Conservation (phyloP, 352 stramenopile genomes). For the Blastocystis sp. region DNA sequence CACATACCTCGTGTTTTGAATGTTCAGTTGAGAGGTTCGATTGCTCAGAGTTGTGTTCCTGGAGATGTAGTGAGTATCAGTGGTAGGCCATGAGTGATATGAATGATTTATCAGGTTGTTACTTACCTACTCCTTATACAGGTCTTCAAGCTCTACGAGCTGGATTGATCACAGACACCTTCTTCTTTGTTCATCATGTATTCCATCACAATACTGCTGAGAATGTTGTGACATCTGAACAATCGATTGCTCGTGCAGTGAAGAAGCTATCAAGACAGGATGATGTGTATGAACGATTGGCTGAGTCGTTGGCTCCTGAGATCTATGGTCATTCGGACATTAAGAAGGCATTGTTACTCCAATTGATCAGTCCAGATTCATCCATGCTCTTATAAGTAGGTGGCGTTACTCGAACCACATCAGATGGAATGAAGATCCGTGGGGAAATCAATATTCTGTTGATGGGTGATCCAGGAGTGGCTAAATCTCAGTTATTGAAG, state of each 20-base stretch:
- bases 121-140: constrained; percentile 71
- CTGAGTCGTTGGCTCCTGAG: constrained; percentile 89
- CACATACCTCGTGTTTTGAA: constrained; percentile 88
- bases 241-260: constrained; percentile 73
- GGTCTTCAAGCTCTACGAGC: constrained; percentile 88
- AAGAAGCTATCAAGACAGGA: constrained; percentile 69
- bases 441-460: constrained; percentile 97
- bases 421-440: constrained; percentile 87
- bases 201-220: constrained; percentile 89
- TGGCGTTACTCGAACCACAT: constrained; percentile 68
- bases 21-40: constrained; percentile 78
- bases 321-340: constrained; percentile 98
- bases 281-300: constrained; percentile 85
- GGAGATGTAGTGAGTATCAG: constrained; percentile 91
- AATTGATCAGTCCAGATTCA: constrained; percentile 79
- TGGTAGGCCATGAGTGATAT: constrained; percentile 91
- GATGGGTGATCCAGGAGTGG: constrained; percentile 92
- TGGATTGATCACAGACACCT: constrained; percentile 91
- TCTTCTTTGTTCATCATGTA: constrained; percentile 86
- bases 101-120: not conserved
- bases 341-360: constrained; percentile 93
- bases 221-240: constrained; percentile 63
- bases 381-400: constrained; percentile 6
- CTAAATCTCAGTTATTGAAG: constrained; percentile 98
- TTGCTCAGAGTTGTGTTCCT: constrained; percentile 82